Evolutionary conservation across 1,139 yeast genomes (phyloP), one percentile per base, ranked within the genome.

Genomic region (Lodderomyces metapsilosis): DNA sequence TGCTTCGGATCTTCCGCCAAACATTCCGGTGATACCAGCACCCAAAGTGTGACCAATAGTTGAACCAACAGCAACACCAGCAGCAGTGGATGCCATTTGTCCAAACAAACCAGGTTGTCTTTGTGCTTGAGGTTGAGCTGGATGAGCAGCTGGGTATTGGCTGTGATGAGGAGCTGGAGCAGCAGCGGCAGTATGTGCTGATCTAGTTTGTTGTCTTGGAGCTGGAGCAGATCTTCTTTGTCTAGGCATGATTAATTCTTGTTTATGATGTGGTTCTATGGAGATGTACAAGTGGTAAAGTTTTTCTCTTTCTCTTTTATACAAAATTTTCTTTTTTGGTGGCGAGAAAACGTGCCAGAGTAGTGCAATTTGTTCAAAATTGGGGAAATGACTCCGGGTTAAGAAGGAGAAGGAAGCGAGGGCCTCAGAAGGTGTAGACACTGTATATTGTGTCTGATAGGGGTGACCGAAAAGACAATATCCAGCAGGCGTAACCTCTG

Each of bases 11-110:
- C 77, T 62, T 27, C 83, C 74, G 42, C 95, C 91, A 59, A 92
- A 91, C 76, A 92, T 68, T 40, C 88, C 76, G 42, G 95, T 82
- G 55, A 92, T 73, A 57, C 98, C 98, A 45, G 95, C 95, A 68
- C 98, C 97, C 48, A 92, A 56, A 39, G 98, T 88, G 75, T 92
- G 98, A 47, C 98, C 98, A 46, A 91, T 82, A 50, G 98, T 84
- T 43, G 96, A 87, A 58, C 98, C 98, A 45, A 92, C 97, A 40
- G 98, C 98, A 30, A 92, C 98, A 80, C 98, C 98, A 42, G 98
- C 98, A 46, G 98, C 98, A 43, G 98, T 92, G 36, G 95, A 77
- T 24, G 98, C 98, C 98, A 92, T 92, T 69, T 92, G 96, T 46
- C 94, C 87, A 59, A 92, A 91, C 62, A 92, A 61, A 54, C 98